Evolutionary conservation across 208 protist species (phyloP), one percentile per base, ranked within the genome.

Genomic region (Leishmania arabica): DNA sequence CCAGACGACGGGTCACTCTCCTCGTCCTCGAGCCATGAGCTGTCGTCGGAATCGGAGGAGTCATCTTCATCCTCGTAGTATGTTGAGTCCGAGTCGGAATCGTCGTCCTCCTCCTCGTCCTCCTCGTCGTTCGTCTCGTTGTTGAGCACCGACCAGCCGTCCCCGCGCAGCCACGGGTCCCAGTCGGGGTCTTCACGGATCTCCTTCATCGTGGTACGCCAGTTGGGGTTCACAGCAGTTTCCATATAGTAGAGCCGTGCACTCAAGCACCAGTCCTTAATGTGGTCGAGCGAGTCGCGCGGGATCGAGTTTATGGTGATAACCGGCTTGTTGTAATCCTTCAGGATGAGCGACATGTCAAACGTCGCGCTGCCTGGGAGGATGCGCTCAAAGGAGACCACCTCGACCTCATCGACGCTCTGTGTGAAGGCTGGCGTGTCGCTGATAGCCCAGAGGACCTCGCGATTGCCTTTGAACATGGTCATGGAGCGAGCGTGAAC

Each of bases 301-400:
- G 90, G 87, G 40, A 96, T 94, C 5, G 86, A 90, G 66, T 80
- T 92, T 71, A 98, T 91, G 6, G 89, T 91, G 31, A 95, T 81
- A 42, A 90, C 85, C 5, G 89, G 86, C 60, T 84, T 95, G 80
- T 89, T 91, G 89, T 99, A 99, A 88, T 99, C 98, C 86, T 99
- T 99, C 76, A 98, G 95, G n/a, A 99, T 95, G 71, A 99, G 93
- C 11, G 98, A 94, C 79, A 99, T 94, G 89, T 99, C 99, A 90
- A 99, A 99, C 54, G 98, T 99, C 31, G 92, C 96, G 49, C 85
- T 92, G 62, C 86, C 89, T 0, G 94, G 88, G 60, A 95, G 85
- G 24, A 99, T 92, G 60, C 98, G 95, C 87, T 99, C 98, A n/a
- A 99, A 91, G 47, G 97, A 94, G 31, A 98, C 97, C 15, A 99